Evolutionary conservation across 2,329 filamentous ascomycete species (phyloP), one percentile per base, ranked within the genome.

Genomic region (Claviceps africana): DNA sequence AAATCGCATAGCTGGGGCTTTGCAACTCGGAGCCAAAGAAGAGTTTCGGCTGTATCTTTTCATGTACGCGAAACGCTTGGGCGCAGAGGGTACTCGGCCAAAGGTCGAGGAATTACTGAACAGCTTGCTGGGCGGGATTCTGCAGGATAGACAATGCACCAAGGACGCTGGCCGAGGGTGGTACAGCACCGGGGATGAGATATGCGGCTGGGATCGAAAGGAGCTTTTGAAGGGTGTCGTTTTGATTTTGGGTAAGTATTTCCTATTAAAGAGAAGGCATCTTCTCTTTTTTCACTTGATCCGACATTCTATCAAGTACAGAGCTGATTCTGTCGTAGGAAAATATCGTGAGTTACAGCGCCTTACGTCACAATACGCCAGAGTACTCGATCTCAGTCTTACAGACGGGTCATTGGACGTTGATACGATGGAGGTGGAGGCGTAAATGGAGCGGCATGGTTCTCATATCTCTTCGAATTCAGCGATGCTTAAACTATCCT

Each of bases 41-140:
- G 93, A 98, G 65, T 98, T 97, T 70, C 82, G 88, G 53, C 75
- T 95, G 1, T 97, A 97, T 62, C 72, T 98, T n/a, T 85, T 89
- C 62, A 97, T 97, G 89, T 98, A 98, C 62, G 91, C 90, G 3
- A 97, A 96, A 71, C 83, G 93, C 0, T 79, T 98, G 6, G 93
- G 93, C 1, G 88, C 89, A 0, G 94, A 98, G 66, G 89, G 89
- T 0, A 72, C 91, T 50, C 82, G 85, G 59, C 77, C 81, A 53
- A 98, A 98, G 70, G 89, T 96, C 2, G 91, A 97, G 65, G 94
- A 98, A 70, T 73, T 98, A 10, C 72, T 97, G 30, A 85, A 88
- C 59, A 85, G 81, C 46, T 72, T 98, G 43, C 74, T 95, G 48
- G 89, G 90, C 8, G 85, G 86, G 49, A 79, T 76, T 59, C 75